A percentile compares a stretch with the other conserved stretches of the same genome.
These are phyloP conservation scores for Elsinoe ampelina DNA, from an alignment of 2,329 filamentous ascomycete genomes.

Conservation along the genomic window DNA sequence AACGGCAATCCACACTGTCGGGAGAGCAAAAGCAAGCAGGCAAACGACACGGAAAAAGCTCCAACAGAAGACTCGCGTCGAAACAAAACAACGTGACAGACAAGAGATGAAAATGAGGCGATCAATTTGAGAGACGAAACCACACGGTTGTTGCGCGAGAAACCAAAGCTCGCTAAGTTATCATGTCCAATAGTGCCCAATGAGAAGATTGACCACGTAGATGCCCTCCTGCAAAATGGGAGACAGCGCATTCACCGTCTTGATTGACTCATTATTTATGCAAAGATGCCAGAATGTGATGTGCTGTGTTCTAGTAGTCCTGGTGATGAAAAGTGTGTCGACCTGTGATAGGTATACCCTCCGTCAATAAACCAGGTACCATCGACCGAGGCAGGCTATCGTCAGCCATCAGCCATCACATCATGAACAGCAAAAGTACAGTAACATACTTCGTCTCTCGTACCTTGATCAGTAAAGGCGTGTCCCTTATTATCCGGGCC, in stretches of 20 bases:
- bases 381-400: background rate
- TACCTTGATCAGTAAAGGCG: background rate
- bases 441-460: too few relatives aligned
- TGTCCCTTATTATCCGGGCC: background rate
- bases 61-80: background rate
- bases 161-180: slow-evolving; percentile 6
- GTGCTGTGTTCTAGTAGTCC: background rate
- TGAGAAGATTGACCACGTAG: background rate
- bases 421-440: too few relatives aligned
- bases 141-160: background rate
- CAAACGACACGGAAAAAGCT: background rate
- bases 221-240: background rate
- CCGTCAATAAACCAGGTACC: background rate
- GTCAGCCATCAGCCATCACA: background rate
- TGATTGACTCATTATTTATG: background rate
- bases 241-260: slow-evolving; percentile 10
- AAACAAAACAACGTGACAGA: slow-evolving; percentile 6
- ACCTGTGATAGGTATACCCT: background rate
- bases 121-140: slow-evolving; percentile 1
- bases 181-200: slow-evolving; percentile 12
- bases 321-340: background rate
- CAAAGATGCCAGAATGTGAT: background rate
- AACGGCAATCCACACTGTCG: background rate
- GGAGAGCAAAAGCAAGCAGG: background rate
- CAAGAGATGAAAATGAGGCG: background rate